Percentiles rank a stretch among this genome's conserved stretches.
Evolutionary conservation across 352 stramenopile species (phyloP).

Genomic region (Achlya hypogyna): DNA sequence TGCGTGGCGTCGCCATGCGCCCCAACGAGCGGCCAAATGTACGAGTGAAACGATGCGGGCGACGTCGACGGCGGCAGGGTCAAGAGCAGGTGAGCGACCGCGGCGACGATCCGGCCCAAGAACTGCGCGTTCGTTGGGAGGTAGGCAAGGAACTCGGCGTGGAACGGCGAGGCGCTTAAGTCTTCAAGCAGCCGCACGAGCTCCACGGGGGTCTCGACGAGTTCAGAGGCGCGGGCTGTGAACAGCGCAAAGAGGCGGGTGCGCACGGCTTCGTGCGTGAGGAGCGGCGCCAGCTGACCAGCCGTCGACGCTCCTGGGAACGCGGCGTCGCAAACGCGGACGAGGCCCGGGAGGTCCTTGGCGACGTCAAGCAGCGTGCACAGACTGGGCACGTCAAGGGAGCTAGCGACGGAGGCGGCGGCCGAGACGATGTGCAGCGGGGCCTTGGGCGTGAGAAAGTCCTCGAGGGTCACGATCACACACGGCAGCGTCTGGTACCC

Average conservation of each 20-base stretch:
- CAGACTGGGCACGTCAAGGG: too few relatives aligned
- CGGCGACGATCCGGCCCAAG: not conserved
- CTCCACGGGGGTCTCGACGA: conserved; percentile 33
- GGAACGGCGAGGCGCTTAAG: conserved; percentile 25
- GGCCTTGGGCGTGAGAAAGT: not conserved
- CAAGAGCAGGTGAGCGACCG: conserved; percentile 22
- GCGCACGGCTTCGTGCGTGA: conserved; percentile 4
- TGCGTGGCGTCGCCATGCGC: not conserved
- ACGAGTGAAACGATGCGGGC: not conserved
- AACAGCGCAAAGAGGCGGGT: conserved; percentile 36
- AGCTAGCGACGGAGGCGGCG: not conserved
- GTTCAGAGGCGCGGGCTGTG: conserved; percentile 28
- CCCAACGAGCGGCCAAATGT: not conserved
- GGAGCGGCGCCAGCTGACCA: not conserved
- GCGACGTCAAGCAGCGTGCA: too few relatives aligned
- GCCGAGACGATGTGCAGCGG: not conserved
- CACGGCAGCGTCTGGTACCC: not conserved
- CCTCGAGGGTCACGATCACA: not conserved
- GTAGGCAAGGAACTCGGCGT: conserved; percentile 36
- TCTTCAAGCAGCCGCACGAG: conserved; percentile 38
- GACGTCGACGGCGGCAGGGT: not conserved
- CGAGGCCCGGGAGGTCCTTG: too few relatives aligned
- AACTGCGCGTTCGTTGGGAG: conserved; percentile 23
- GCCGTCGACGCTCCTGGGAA: too few relatives aligned
- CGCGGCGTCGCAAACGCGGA: too few relatives aligned